Evolutionary conservation across 306 rosid species (phyloP).

Genomic region (Quercus engelmannii): DNA sequence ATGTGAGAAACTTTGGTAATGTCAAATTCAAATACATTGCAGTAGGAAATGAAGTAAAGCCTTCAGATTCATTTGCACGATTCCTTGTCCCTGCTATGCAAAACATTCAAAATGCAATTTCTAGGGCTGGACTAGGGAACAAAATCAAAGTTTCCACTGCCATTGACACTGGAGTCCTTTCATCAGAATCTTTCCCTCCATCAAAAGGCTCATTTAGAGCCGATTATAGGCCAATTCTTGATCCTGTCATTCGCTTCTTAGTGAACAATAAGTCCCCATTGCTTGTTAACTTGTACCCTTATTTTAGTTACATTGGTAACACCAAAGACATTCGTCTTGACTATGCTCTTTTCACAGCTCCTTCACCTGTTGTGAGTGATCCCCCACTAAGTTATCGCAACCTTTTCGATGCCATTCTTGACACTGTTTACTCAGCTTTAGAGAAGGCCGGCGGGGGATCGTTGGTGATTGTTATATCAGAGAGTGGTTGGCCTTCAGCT

Average conservation of each 20-base stretch:
- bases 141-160: constrained; percentile 42
- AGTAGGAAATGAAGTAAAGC: constrained; percentile 49
- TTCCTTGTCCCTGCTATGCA: constrained; percentile 42
- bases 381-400: constrained; percentile 25
- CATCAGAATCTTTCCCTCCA: constrained; percentile 36
- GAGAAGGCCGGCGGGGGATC: constrained; percentile 36
- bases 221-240: constrained; percentile 13
- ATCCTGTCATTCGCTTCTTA: constrained; percentile 22
- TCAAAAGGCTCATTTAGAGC: constrained; percentile 29
- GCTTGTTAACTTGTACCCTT: constrained; percentile 37
- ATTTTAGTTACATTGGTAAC: constrained; percentile 23
- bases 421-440: constrained; percentile 35
- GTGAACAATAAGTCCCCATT: constrained; percentile 30
- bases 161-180: constrained; percentile 19
- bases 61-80: constrained; percentile 2
- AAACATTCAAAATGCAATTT: constrained; percentile 34
- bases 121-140: constrained; percentile 15
- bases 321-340: constrained; percentile 8
- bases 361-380: constrained; percentile 30
- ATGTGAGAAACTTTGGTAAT: constrained; percentile 15
- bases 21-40: constrained; percentile 49
- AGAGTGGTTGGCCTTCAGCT: constrained; percentile 55
- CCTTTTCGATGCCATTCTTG: constrained; percentile 40
- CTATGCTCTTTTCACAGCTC: constrained; percentile 31
- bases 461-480: constrained; percentile 35